Evolutionary conservation across 2,329 filamentous ascomycete genomes (phyloP), one percentile per base, ranked within the genome.

Genomic region (Diaporthe longicolla): DNA sequence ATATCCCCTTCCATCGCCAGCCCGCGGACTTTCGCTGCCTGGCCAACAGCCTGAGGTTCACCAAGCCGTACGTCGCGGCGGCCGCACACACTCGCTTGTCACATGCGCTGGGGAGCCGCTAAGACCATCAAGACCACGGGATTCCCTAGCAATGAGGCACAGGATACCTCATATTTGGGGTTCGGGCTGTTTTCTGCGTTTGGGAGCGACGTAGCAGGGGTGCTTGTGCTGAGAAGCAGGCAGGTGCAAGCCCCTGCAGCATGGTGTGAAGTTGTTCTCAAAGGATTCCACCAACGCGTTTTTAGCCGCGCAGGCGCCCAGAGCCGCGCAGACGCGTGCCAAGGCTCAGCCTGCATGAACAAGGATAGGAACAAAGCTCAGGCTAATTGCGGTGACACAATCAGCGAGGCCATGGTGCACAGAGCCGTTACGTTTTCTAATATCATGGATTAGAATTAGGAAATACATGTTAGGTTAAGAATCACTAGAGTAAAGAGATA

Each of bases 91-190:
- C 57, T 71, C 43, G 48, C 69, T 54, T 32, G 69, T 54, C 55
- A 70, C 71, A 70, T 43, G 54, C 32, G 63, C 63, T 21, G 35
- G 24, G 70, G 26, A 26, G 8, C 35, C 10, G 29, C 55, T 40
- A 48, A 15, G 71, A 17, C 19, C 21, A 24, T 59, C n/a, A 29
- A 59, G 65, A 24, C 32, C 50, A 43, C 40, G 43, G 43, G 2
- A 48, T 4, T 70, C 26, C 17, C 65, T 66, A 73, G 58, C 71
- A 24, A 45, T 59, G 24, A 45, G 54, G 69, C 15, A 40, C 1
- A 8, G 50, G 73, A 61, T 29, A 61, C 45, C 73, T 74, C 73
- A 74, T 74, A 17, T 32, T 61, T 58, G 59, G 70, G 70, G 32
- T 17, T 61, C 11, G 54, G 43, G 45, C 26, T 58, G 40, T 8